Conservation (phyloP, 495 filamentous ascomycete species). For the Cercophora samala region DNA sequence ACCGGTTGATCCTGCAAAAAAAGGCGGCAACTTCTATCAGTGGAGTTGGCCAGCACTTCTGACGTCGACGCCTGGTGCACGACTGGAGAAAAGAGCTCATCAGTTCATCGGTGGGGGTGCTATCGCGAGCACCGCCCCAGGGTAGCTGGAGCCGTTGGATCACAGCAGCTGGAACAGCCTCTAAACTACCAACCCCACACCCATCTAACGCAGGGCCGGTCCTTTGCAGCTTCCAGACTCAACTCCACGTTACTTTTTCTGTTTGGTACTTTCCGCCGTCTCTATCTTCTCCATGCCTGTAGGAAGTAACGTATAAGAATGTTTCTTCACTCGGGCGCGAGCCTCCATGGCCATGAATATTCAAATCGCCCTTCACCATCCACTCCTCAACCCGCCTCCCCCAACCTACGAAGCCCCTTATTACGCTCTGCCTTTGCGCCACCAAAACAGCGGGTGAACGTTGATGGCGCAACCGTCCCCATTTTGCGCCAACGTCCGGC, state of each 20-base stretch:
- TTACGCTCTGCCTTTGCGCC: conserved; percentile 43
- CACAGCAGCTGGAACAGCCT: background rate
- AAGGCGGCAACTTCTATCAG: background rate
- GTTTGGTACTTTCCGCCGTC: background rate
- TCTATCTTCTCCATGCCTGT: background rate
- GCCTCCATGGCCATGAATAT: conserved; percentile 56
- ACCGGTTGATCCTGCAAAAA: background rate
- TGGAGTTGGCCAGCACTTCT: background rate
- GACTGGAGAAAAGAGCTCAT: background rate
- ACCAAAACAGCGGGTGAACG: conserved; percentile 24
- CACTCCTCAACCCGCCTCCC: conserved; percentile 28
- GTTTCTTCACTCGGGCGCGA: conserved; percentile 50
- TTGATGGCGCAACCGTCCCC: conserved; percentile 15
- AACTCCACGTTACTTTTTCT: conserved; percentile 3
- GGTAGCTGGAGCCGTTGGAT: background rate
- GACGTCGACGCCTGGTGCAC: background rate
- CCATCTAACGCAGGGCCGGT: conserved; percentile 15
- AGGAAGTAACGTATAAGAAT: conserved; percentile 27
- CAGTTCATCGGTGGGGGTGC: conserved; percentile 1
- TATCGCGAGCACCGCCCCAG: background rate
- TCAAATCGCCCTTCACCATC: conserved; percentile 40
- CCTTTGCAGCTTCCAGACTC: conserved; percentile 11
- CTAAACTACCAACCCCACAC: background rate
- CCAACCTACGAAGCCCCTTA: conserved; percentile 41
- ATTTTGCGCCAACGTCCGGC: conserved; percentile 28